A percentile compares a stretch with the other conserved stretches of the same genome.
Conservation (phyloP, 2,329 filamentous ascomycete genomes). For the Xylaria hypoxylon region DNA sequence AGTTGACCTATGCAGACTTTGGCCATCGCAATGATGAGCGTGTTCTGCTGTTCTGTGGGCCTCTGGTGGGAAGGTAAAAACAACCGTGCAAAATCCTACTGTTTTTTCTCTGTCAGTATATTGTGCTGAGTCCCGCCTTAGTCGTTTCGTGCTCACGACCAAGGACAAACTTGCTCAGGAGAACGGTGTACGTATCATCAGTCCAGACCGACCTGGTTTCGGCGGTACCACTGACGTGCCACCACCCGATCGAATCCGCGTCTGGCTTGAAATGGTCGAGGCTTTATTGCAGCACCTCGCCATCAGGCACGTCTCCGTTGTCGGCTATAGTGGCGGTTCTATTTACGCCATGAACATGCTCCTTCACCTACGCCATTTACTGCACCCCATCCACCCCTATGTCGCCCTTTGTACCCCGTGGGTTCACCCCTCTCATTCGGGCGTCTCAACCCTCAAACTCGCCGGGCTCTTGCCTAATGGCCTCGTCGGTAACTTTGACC, state of each 20-base stretch:
- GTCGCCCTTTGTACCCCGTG: slow-evolving; percentile 41
- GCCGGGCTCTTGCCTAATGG: slow-evolving; percentile 35
- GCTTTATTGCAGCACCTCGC: slow-evolving; percentile 51
- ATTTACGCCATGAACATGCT: slow-evolving; percentile 44
- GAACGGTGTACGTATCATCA: slow-evolving; percentile 51
- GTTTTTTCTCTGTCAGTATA: neutral
- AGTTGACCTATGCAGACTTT: slow-evolving; percentile 42
- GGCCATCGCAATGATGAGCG: slow-evolving; percentile 39
- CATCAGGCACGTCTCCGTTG: slow-evolving; percentile 46
- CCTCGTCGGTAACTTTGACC: slow-evolving; percentile 36
- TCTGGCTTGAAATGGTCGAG: slow-evolving; percentile 50
- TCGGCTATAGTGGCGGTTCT: slow-evolving; percentile 42
- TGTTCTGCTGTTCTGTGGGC: slow-evolving; percentile 41
- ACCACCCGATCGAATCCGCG: slow-evolving; percentile 39
- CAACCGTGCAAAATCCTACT: too few relatives aligned
- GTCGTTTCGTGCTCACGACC: slow-evolving; percentile 49
- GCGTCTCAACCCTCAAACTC: slow-evolving; percentile 34
- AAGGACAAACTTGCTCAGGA: slow-evolving; percentile 51
- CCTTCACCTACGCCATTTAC: slow-evolving; percentile 42
- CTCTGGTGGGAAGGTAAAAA: slow-evolving; percentile 40
- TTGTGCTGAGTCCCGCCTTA: slow-evolving; percentile 18
- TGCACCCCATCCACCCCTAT: slow-evolving; percentile 43
- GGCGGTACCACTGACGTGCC: slow-evolving; percentile 50
- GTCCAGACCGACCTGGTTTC: slow-evolving; percentile 53
- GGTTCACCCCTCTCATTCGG: slow-evolving; percentile 41